Evolutionary conservation across 1,139 yeast genomes (phyloP).

Genomic region (Pichia sp.): DNA sequence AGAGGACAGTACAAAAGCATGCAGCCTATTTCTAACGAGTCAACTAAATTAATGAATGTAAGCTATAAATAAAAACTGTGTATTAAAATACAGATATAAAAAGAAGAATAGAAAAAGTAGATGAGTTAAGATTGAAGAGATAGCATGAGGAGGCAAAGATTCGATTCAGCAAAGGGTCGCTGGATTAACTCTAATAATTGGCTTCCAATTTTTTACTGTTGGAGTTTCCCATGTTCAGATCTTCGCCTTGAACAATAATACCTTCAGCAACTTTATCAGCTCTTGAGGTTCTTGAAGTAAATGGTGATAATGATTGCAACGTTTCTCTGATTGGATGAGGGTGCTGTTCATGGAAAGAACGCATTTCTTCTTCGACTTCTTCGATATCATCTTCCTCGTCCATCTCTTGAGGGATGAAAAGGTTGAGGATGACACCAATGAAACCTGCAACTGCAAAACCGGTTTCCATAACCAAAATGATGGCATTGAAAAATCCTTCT

Average conservation of each 20-base stretch:
- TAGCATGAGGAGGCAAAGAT: too few relatives aligned
- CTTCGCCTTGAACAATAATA: slow-evolving; percentile 11
- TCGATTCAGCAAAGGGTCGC: too few relatives aligned
- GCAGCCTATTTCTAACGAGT: too few relatives aligned
- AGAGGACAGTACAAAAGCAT: too few relatives aligned
- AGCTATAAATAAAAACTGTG: too few relatives aligned
- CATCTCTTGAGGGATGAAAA: slow-evolving; percentile 60
- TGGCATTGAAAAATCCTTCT: slow-evolving; percentile 70
- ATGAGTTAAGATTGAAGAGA: too few relatives aligned
- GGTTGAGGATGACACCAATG: slow-evolving; percentile 63
- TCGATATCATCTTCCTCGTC: slow-evolving; percentile 47
- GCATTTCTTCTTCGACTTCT: slow-evolving; percentile 22
- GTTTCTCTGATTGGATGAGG: slow-evolving; percentile 15
- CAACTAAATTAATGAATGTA: too few relatives aligned
- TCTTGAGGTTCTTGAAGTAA: slow-evolving; percentile 7
- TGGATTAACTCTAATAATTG: too few relatives aligned
- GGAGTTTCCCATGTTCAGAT: slow-evolving; percentile 15
- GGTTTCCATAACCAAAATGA: slow-evolving; percentile 75
- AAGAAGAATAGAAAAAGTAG: too few relatives aligned
- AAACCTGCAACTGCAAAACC: slow-evolving; percentile 83
- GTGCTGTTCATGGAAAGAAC: slow-evolving; percentile 9
- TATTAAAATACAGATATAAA: too few relatives aligned
- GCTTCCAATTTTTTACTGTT: slow-evolving; percentile 14
- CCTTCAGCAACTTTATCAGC: slow-evolving; percentile 8
- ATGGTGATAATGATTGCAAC: slow-evolving; percentile 9